Evolutionary conservation across 106 monocot species (phyloP), one percentile per base, ranked within the genome.

Genomic region (Acanthochlamys bracteata): DNA sequence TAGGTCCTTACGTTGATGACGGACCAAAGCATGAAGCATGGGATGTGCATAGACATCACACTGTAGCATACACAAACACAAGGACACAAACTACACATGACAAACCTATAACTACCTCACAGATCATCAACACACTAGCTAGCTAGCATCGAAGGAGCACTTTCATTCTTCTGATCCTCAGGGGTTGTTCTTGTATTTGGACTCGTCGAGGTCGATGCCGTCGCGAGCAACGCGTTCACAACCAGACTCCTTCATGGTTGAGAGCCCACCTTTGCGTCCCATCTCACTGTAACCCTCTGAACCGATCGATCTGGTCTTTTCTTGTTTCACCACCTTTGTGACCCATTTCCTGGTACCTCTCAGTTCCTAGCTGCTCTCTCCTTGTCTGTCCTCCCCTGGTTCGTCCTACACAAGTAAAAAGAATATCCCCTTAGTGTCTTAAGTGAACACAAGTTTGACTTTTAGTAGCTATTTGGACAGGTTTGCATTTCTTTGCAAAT

Each of bases 311-410:
- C 57, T 76, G 76, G 23, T 76, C 76, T 70, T 24, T 76, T 64
- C 65, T 65, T 20, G 64, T 47, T 45, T 64, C 24, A 24, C 66
- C 66, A 7, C 66, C 66, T 26, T 22, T 15, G 53, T 25, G 20
- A 20, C 66, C 66, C 75, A 79, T 76, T 82, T 86, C 82, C 58
- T 71, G 62, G 66, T 80, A 86, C 63, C 86, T 82, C 51, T 86
- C 86, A 21, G 78, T 70, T 27, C 86, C 86, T 10, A 86, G 51
- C 70, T 86, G 76, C 33, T 82, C 82, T 71, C 27, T 86, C 73
- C 91, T 79, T 21, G 79, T 79, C 65, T 79, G 79, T 45, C 74
- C 79, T 66, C 79, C 79, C 9, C 66, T 23, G 65, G 65, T 70
- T 10, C 79, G 17, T 17, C 79, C 76, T 76, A 42, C 19, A 39